phyloP scores from a whole-genome alignment of 106 monocot species.

The Platanthera guangdongensis region DNA sequence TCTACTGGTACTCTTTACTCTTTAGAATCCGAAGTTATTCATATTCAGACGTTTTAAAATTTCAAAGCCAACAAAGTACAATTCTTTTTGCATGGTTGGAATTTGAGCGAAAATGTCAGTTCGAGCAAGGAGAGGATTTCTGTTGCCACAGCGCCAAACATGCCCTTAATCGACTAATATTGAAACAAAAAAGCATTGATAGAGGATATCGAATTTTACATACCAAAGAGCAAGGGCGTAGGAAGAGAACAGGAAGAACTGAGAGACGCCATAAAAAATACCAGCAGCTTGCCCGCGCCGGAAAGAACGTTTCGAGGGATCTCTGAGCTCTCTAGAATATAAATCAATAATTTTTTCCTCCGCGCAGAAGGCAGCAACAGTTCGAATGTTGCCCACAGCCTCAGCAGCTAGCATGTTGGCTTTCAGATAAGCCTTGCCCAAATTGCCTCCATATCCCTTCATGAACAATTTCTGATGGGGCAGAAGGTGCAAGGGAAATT shows the following conservation, averaged over 20 bases:
- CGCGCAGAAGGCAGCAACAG: conserved; percentile 89
- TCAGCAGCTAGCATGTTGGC: conserved; percentile 98
- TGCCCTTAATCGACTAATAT: background rate
- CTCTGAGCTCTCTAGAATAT: conserved; percentile 61
- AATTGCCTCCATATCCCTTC: conserved; percentile 83
- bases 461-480: conserved; percentile 69
- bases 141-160: background rate
- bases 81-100: background rate
- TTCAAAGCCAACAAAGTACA: background rate
- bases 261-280: conserved; percentile 80
- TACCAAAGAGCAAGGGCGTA: conserved; percentile 91
- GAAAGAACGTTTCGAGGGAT: conserved; percentile 58
- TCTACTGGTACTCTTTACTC: background rate
- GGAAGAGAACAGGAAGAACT: conserved; percentile 90
- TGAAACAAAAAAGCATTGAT: background rate
- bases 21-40: background rate
- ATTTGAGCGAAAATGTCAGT: background rate
- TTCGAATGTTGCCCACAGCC: conserved; percentile 91
- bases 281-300: conserved; percentile 78
- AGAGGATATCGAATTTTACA: background rate
- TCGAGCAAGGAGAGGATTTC: background rate
- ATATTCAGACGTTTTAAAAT: background rate
- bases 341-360: conserved; percentile 86
- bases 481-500: background rate
- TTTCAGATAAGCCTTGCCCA: conserved; percentile 74